These are phyloP conservation scores for Dothideomycetes sp. DNA, from an alignment of 2,329 filamentous ascomycete species.

Conservation along the genomic window DNA sequence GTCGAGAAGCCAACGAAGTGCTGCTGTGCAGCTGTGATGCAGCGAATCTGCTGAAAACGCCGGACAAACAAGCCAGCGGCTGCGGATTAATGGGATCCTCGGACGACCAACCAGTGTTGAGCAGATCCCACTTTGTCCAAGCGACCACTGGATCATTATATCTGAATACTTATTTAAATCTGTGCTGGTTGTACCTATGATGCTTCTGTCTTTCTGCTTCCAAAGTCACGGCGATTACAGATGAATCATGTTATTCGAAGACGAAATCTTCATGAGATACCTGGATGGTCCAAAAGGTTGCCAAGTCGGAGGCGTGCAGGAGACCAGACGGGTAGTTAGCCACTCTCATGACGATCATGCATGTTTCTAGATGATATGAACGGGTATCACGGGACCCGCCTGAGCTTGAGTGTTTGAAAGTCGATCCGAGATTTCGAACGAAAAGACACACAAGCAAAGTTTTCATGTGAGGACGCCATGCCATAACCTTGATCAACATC, in stretches of 20 bases:
- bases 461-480: neutral
- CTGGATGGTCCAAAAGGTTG: neutral
- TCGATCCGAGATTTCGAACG: no score
- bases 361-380: slow-evolving; percentile 5
- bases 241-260: slow-evolving; percentile 3
- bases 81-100: no score
- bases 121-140: neutral
- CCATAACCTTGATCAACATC: neutral
- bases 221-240: no score
- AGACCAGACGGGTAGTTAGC: slow-evolving; percentile 7
- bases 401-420: slow-evolving; percentile 4
- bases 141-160: neutral
- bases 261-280: slow-evolving; percentile 4
- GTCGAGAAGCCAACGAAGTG: neutral
- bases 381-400: slow-evolving; percentile 13
- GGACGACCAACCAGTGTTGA: neutral
- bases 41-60: slow-evolving; percentile 12
- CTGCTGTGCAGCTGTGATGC: slow-evolving; percentile 1
- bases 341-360: slow-evolving; percentile 11
- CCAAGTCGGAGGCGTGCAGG: slow-evolving; percentile 9
- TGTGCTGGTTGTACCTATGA: neutral
- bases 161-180: neutral
- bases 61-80: neutral
- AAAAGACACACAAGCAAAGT: neutral
- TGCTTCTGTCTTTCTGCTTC: neutral